Conservation (phyloP, 805 yeast genomes). For the Schwanniomyces vanrijiae region DNA sequence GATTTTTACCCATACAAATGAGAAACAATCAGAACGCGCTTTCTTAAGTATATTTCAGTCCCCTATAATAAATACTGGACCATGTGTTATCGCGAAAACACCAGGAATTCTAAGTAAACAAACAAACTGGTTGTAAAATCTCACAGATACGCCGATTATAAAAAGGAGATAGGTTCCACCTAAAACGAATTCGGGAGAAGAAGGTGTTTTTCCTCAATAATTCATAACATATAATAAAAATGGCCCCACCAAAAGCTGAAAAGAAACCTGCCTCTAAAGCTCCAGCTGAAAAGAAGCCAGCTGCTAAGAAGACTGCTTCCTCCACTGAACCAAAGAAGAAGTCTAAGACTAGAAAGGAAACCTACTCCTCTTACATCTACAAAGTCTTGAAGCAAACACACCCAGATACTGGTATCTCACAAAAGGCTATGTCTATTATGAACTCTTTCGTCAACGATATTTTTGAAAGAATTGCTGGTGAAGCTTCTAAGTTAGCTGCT, state of each 20-base stretch:
- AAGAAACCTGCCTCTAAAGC: constrained; percentile 92
- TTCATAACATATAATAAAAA: constrained; percentile 25
- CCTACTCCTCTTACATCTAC: constrained; percentile 97
- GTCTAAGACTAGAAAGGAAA: constrained; percentile 94
- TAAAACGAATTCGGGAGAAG: not conserved
- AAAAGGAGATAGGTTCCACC: constrained; percentile 1
- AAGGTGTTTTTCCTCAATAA: not conserved
- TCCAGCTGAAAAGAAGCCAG: constrained; percentile 93
- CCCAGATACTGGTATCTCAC: constrained; percentile 99
- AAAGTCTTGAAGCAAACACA: constrained; percentile 98
- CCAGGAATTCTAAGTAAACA: not conserved
- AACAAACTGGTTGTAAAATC: not conserved
- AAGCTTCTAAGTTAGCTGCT: constrained; percentile 97
- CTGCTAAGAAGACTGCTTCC: constrained; percentile 83
- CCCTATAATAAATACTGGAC: not conserved
- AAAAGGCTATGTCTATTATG: constrained; percentile 97
- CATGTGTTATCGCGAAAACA: not conserved
- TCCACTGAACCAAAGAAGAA: constrained; percentile 84
- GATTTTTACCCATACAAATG: not conserved
- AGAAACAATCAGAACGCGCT: not conserved
- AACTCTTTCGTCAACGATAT: constrained; percentile 97
- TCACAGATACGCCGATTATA: not conserved
- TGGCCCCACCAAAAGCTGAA: constrained; percentile 70
- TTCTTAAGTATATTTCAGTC: not conserved
- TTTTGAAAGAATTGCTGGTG: constrained; percentile 96